phyloP scores from a whole-genome alignment of 768 basidiomycete species.

The Paxillus rubicundulus region DNA sequence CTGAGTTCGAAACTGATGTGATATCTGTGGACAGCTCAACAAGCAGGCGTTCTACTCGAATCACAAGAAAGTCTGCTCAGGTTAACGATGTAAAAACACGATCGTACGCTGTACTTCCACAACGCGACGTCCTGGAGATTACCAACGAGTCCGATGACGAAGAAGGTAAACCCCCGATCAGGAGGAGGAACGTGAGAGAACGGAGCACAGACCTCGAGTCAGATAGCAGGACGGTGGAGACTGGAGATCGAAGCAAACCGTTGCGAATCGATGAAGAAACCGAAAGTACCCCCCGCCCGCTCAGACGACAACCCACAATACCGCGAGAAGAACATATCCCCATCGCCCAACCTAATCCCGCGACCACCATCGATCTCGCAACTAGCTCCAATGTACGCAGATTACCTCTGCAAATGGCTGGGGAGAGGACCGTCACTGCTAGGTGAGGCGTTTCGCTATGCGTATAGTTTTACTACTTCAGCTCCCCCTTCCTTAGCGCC shows the following conservation, averaged over 20 bases:
- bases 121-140: not conserved
- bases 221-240: too few species aligned
- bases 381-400: not conserved
- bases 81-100: not conserved
- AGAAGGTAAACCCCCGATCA: not conserved
- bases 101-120: not conserved
- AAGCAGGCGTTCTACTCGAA: constrained; percentile 8
- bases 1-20: constrained; percentile 23
- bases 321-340: not conserved
- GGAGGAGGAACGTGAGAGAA: not conserved
- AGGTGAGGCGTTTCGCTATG: constrained; percentile 11
- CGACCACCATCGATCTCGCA: not conserved
- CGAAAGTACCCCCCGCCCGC: constrained; percentile 27
- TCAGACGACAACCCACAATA: not conserved
- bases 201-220: not conserved
- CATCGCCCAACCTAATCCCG: not conserved
- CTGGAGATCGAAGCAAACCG: constrained; percentile 1
- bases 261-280: constrained; percentile 8
- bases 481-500: constrained; percentile 1
- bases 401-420: constrained; percentile 20
- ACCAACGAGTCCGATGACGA: not conserved
- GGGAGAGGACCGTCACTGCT: constrained; percentile 6
- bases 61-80: not conserved
- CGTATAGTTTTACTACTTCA: not conserved
- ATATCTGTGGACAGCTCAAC: constrained; percentile 29